Evolutionary conservation across 225 moss, liverwort and hornwort species (phyloP).

Genomic region (Asterella californica): DNA sequence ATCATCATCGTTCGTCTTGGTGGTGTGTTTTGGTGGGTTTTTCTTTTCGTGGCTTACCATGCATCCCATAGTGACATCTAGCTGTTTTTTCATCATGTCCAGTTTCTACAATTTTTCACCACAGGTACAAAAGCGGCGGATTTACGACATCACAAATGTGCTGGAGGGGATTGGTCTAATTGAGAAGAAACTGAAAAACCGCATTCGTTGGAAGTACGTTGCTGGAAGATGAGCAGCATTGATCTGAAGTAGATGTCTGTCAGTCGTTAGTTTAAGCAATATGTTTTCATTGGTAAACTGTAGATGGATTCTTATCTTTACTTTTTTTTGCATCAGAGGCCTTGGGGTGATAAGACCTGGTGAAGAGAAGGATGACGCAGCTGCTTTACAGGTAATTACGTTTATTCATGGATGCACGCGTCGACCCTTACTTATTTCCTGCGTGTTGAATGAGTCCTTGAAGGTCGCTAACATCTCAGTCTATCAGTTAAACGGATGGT

Average conservation of each 20-base stretch:
- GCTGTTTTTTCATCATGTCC: background rate
- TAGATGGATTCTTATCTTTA: background rate
- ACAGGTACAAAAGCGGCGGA: constrained; percentile 81
- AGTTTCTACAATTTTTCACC: background rate
- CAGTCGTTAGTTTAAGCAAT: background rate
- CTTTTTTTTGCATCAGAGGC: constrained; percentile 44
- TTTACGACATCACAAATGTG: constrained; percentile 88
- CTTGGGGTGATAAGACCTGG: constrained; percentile 55
- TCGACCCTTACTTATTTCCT: background rate
- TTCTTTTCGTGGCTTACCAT: background rate
- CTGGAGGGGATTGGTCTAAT: constrained; percentile 86
- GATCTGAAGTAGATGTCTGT: background rate
- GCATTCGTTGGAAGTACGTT: constrained; percentile 87
- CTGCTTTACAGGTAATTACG: constrained; percentile 56
- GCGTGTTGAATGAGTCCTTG: too few species aligned
- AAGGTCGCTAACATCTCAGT: background rate
- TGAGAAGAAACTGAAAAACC: constrained; percentile 86
- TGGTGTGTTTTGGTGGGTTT: background rate
- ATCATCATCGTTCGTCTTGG: background rate
- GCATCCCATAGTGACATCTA: background rate
- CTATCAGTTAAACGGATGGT: background rate
- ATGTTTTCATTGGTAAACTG: background rate
- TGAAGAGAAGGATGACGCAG: constrained; percentile 58
- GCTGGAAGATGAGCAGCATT: background rate
- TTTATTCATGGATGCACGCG: background rate